A percentile compares a stretch with the other conserved stretches of the same genome.
These are phyloP conservation scores for Bjerkandera adusta DNA, from an alignment of 1,284 basidiomycete species.

Conservation along the genomic window DNA sequence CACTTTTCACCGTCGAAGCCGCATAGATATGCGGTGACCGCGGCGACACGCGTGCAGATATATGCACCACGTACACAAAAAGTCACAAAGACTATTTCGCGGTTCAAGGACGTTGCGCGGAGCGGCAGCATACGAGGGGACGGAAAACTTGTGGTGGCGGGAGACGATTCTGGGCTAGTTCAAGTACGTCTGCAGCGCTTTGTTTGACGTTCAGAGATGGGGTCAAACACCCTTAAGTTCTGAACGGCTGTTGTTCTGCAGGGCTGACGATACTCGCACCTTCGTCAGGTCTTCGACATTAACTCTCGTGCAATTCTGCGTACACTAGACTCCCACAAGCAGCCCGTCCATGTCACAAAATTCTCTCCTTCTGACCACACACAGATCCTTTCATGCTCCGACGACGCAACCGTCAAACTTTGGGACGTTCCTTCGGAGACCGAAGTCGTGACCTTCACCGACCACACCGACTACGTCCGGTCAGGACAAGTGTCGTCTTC, in stretches of 20 bases:
- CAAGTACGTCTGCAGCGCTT: slow-evolving; percentile 55
- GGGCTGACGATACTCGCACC: slow-evolving; percentile 17
- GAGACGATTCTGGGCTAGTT: slow-evolving; percentile 91
- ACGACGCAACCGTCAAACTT: slow-evolving; percentile 91
- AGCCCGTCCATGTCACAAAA: slow-evolving; percentile 92
- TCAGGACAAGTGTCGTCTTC: slow-evolving; percentile 84
- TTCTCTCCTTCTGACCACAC: slow-evolving; percentile 85
- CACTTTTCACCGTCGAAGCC: slow-evolving; percentile 86
- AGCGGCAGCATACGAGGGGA: slow-evolving; percentile 87
- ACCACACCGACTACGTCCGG: slow-evolving; percentile 95
- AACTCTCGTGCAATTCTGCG: slow-evolving; percentile 93
- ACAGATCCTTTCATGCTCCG: slow-evolving; percentile 91
- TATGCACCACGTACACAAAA: slow-evolving; percentile 96
- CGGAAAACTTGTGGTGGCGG: slow-evolving; percentile 93
- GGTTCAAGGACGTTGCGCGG: slow-evolving; percentile 95
- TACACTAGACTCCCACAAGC: slow-evolving; percentile 89
- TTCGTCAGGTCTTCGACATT: slow-evolving; percentile 84
- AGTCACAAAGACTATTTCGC: slow-evolving; percentile 92
- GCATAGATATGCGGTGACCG: slow-evolving; percentile 93
- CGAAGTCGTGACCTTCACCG: slow-evolving; percentile 74
- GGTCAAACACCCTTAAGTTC: slow-evolving; percentile 7
- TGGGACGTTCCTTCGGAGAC: slow-evolving; percentile 96
- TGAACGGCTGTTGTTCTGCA: neutral
- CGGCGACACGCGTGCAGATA: slow-evolving; percentile 92
- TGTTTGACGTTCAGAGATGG: slow-evolving; percentile 9